A percentile compares a stretch with the other conserved stretches of the same genome.
Conservation (phyloP, 768 basidiomycete genomes). For the Tricholoma sp. region DNA sequence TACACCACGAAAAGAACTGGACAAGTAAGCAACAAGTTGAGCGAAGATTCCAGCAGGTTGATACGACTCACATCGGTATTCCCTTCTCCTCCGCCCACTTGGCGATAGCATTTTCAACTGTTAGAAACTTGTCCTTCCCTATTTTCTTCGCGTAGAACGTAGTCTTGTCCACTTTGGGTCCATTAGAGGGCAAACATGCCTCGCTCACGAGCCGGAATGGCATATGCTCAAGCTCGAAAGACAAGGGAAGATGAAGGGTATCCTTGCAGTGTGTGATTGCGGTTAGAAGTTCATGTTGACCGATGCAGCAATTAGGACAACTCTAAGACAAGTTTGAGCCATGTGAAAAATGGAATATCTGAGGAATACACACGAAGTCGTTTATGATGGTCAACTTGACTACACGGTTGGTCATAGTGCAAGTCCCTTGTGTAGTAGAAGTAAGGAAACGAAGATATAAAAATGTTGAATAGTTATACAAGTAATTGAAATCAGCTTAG, state of each 20-base stretch:
- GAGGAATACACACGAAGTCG: slow-evolving; percentile 34
- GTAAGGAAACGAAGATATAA: slow-evolving; percentile 6
- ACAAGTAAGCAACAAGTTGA: slow-evolving; percentile 2
- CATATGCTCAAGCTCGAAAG: slow-evolving; percentile 48
- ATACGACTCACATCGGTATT: slow-evolving; percentile 46
- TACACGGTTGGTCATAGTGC: slow-evolving; percentile 34
- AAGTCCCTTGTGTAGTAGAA: slow-evolving; percentile 3
- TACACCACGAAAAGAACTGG: slow-evolving; percentile 53
- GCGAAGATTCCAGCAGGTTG: background rate
- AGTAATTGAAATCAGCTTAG: slow-evolving; percentile 7
- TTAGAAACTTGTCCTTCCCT: slow-evolving; percentile 45
- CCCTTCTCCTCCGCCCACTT: slow-evolving; percentile 55
- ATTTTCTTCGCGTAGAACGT: slow-evolving; percentile 42
- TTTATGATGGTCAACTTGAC: slow-evolving; percentile 46
- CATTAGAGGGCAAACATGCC: slow-evolving; percentile 23
- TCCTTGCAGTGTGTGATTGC: slow-evolving; percentile 47
- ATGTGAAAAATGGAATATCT: background rate
- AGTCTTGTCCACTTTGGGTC: slow-evolving; percentile 33
- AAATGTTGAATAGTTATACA: slow-evolving; percentile 9
- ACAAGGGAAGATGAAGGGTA: slow-evolving; percentile 39
- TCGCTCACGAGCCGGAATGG: slow-evolving; percentile 45
- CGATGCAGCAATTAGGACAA: slow-evolving; percentile 49
- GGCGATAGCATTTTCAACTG: slow-evolving; percentile 36
- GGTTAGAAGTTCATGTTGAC: slow-evolving; percentile 46
- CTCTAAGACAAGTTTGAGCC: slow-evolving; percentile 24